Conservation (phyloP, 2,329 filamentous ascomycete genomes). For the Mariannaea sp. region DNA sequence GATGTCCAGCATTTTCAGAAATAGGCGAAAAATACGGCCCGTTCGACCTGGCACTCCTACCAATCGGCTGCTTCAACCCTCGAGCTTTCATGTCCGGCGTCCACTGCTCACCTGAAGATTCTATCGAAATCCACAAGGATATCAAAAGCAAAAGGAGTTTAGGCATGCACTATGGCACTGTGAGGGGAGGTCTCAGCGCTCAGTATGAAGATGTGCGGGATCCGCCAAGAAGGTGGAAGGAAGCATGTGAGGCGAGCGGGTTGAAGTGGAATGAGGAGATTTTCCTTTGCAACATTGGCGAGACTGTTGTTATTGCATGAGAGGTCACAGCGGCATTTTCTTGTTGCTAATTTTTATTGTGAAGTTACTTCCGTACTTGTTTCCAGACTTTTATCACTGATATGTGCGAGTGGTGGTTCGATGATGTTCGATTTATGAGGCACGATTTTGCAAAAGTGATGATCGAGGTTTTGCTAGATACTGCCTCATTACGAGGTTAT, state of each 20-base stretch:
- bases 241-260: conserved; percentile 68
- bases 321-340: neutral
- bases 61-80: conserved; percentile 81
- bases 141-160: conserved; percentile 76
- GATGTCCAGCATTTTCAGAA: conserved; percentile 77
- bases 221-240: conserved; percentile 69
- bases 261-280: conserved; percentile 71
- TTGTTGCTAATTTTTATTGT: no score
- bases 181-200: conserved; percentile 57
- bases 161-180: conserved; percentile 84
- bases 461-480: conserved; percentile 90
- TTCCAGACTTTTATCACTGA: no score
- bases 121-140: conserved; percentile 81
- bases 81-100: conserved; percentile 72
- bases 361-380: no score
- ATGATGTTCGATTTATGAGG: neutral
- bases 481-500: no score
- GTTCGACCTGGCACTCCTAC: conserved; percentile 84
- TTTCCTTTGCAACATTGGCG: conserved; percentile 77
- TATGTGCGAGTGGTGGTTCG: conserved; percentile 44
- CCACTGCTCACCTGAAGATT: conserved; percentile 80
- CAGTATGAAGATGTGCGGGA: conserved; percentile 75
- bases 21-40: conserved; percentile 76
- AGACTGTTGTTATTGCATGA: conserved; percentile 49
- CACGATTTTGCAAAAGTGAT: conserved; percentile 95